Evolutionary conservation across 345 rosid genomes (phyloP), one percentile per base, ranked within the genome.

Genomic region (Hibiscus trionum): DNA sequence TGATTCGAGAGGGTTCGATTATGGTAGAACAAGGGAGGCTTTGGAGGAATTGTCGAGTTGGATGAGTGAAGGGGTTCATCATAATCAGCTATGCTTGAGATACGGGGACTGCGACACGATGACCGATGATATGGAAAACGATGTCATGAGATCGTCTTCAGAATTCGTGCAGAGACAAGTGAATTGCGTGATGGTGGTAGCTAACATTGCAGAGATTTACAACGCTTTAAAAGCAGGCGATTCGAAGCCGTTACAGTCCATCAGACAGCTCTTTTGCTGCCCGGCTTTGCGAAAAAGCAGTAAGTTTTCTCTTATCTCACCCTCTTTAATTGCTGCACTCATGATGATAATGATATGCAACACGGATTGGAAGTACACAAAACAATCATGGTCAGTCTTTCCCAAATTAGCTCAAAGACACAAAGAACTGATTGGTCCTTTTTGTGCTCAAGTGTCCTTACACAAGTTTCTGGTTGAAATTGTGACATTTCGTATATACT

Each of bases 21-120:
- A 82, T n/a, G 75, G 61, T 15, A 50, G 31, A 24, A 26, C 71
- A 9, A 70, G 42, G 6, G 84, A 86, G 69, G 83, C 80, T 2
- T 64, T 81, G 15, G 87, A 75, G 70, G 92, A 86, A 76, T 66
- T 88, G 64, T 77, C 87, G 2, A 58, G 79, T 46, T 86, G 84
- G 87, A 82, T 84, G 83, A 76, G 31, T 15, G 80, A 84, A 31
- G 92, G 92, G 16, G 77, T 88, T 27, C 83, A 77, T 79, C 89
- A 88, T 64, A 86, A 88, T 63, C 89, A 84, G 73, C 82, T 5
- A 35, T 35, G 39, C 39, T 35, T 35, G 0, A 35, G 39, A 5
- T 35, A 35, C 39, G 5, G 39, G 5, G 39, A 35, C 35, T 35
- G 39, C 39, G 5, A 35, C 39, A 35, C 39, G 39, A 49, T 61